A percentile compares a stretch with the other conserved stretches of the same genome.
Evolutionary conservation across 2,329 filamentous ascomycete genomes (phyloP).

Genomic region (Cladophialophora exuberans): DNA sequence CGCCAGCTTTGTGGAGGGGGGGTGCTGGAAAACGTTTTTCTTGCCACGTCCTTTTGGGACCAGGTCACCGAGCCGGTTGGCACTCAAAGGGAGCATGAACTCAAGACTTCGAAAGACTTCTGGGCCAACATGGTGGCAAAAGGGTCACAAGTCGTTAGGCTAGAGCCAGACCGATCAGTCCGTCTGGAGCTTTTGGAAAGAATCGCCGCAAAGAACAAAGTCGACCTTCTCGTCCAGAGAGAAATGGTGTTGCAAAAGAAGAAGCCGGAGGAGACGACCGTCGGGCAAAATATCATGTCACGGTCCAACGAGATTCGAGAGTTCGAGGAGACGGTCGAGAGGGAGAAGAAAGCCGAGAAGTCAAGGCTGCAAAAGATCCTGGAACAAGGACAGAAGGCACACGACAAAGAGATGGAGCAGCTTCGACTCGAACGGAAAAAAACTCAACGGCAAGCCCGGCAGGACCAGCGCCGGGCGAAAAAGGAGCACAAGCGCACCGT

Average conservation of each 20-base stretch:
- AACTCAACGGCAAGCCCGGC: background rate
- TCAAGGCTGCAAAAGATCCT: background rate
- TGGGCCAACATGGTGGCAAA: background rate
- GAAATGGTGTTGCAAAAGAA: background rate
- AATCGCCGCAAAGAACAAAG: background rate
- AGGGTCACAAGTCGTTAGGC: background rate
- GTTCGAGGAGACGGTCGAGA: background rate
- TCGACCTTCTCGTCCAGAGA: background rate
- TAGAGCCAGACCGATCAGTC: background rate
- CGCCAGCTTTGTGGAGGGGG: conserved; percentile 16
- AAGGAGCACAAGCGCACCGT: background rate
- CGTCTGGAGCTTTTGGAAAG: background rate
- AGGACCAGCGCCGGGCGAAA: background rate
- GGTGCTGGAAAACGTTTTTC: conserved; percentile 10
- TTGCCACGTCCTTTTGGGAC: conserved; percentile 23
- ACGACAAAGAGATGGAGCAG: background rate
- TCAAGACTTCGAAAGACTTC: background rate
- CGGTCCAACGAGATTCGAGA: background rate
- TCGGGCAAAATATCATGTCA: background rate
- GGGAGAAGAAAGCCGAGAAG: background rate
- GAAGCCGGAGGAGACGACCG: background rate
- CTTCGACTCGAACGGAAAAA: background rate
- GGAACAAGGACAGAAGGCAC: background rate
- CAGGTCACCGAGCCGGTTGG: background rate
- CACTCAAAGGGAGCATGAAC: background rate